phyloP scores from a whole-genome alignment of 768 basidiomycete genomes.

The Boletus rex-veris region DNA sequence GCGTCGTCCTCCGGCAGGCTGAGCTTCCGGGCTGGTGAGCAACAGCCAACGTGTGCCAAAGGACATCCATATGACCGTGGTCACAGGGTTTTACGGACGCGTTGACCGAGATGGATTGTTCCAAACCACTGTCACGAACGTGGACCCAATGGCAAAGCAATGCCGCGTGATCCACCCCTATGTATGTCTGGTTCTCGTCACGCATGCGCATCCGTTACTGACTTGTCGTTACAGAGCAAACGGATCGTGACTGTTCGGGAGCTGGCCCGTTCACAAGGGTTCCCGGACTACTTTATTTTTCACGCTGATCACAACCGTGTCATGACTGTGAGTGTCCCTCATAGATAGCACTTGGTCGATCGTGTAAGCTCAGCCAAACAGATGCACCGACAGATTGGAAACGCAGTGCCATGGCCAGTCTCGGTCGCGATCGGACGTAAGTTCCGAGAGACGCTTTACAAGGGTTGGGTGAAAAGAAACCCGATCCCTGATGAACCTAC shows the following conservation, averaged over 20 bases:
- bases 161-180: conserved; percentile 63
- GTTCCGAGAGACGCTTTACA: conserved; percentile 48
- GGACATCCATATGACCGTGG: neutral
- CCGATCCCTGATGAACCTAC: conserved; percentile 14
- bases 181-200: conserved; percentile 36
- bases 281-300: conserved; percentile 73
- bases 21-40: conserved; percentile 50
- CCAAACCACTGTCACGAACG: conserved; percentile 73
- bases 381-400: conserved; percentile 82
- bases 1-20: conserved; percentile 50
- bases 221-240: conserved; percentile 44
- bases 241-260: conserved; percentile 75
- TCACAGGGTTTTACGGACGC: conserved; percentile 55
- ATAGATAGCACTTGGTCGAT: neutral
- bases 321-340: conserved; percentile 48
- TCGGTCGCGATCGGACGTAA: conserved; percentile 62
- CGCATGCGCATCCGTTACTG: neutral
- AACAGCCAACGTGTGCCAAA: neutral
- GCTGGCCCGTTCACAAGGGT: conserved; percentile 76
- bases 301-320: conserved; percentile 49
- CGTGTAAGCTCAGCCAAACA: conserved; percentile 25
- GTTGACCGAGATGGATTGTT: conserved; percentile 56
- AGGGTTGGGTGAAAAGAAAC: conserved; percentile 44
- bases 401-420: conserved; percentile 71
- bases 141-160: conserved; percentile 78